Percentiles rank a stretch among this genome's conserved stretches.
These are phyloP conservation scores for Nitzschia sp. DNA, from an alignment of 108 stramenopile genomes.

Conservation along the genomic window DNA sequence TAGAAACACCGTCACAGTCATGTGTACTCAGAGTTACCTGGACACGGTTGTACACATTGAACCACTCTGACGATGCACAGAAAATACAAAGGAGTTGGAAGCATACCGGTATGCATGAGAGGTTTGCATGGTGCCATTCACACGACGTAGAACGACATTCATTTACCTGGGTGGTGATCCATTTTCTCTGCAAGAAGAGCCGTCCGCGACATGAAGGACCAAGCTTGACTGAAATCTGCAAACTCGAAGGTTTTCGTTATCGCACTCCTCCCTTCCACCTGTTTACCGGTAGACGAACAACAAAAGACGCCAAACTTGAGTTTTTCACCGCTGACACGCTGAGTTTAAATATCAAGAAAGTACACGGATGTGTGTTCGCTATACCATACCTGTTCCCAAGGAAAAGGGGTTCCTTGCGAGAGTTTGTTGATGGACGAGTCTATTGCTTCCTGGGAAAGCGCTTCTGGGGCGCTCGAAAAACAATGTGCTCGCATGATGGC, in stretches of 20 bases:
- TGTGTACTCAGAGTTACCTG: slow-evolving; percentile 86
- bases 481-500: not conserved
- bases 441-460: not conserved
- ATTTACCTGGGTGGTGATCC: slow-evolving; percentile 89
- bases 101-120: not conserved
- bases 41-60: slow-evolving; percentile 95
- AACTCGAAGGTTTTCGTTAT: slow-evolving; percentile 84
- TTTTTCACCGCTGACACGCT: no score
- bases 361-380: not conserved
- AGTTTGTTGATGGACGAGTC: slow-evolving; percentile 21
- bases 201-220: slow-evolving; percentile 89
- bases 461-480: slow-evolving; percentile 4
- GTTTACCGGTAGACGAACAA: not conserved
- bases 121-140: not conserved
- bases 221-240: slow-evolving; percentile 87
- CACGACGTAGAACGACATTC: not conserved
- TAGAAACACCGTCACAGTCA: slow-evolving; percentile 77
- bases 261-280: slow-evolving; percentile 34
- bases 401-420: slow-evolving; percentile 17
- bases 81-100: not conserved
- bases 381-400: slow-evolving; percentile 19
- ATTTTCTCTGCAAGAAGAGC: slow-evolving; percentile 92
- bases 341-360: not conserved
- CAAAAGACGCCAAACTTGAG: not conserved
- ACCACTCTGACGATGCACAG: slow-evolving; percentile 81